Evolutionary conservation across 179 eudicot genomes (phyloP).

Genomic region (Vitellaria paradoxa): DNA sequence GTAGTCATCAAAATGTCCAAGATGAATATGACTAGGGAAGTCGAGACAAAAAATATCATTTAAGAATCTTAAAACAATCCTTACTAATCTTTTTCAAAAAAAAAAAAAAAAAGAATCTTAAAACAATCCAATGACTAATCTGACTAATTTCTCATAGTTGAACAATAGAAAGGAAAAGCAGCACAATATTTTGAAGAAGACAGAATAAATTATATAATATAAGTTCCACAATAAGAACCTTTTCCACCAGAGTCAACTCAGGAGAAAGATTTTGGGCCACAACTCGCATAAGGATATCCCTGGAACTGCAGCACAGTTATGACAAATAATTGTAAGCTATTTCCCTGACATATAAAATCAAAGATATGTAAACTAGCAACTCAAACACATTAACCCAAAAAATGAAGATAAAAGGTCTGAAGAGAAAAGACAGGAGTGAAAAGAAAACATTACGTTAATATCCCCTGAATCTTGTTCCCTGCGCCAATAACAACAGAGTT

Average conservation of each 20-base stretch:
- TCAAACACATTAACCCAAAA: neutral
- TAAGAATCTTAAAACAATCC: neutral
- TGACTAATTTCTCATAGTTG: neutral
- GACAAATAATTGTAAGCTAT: conserved; percentile 16
- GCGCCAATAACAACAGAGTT: conserved; percentile 68
- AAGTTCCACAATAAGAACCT: conserved; percentile 41
- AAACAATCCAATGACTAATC: neutral
- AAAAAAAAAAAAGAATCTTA: no score
- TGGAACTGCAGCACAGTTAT: conserved; percentile 56
- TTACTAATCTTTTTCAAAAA: no score
- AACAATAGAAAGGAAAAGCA: neutral
- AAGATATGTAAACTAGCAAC: neutral
- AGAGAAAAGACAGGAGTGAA: neutral
- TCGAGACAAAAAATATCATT: neutral
- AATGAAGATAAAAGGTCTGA: neutral
- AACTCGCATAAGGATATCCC: conserved; percentile 92
- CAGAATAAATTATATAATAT: neutral
- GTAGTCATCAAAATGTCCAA: neutral
- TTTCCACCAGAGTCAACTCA: conserved; percentile 81
- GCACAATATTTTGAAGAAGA: neutral
- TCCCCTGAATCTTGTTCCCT: conserved; percentile 75
- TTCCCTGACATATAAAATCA: neutral
- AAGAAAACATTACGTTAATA: conserved; percentile 66
- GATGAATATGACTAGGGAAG: neutral
- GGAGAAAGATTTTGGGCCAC: conserved; percentile 88